Base-by-base conservation (phyloP, 2,329 filamentous ascomycete genomes). In the Sclerotinia sclerotiorum region DNA sequence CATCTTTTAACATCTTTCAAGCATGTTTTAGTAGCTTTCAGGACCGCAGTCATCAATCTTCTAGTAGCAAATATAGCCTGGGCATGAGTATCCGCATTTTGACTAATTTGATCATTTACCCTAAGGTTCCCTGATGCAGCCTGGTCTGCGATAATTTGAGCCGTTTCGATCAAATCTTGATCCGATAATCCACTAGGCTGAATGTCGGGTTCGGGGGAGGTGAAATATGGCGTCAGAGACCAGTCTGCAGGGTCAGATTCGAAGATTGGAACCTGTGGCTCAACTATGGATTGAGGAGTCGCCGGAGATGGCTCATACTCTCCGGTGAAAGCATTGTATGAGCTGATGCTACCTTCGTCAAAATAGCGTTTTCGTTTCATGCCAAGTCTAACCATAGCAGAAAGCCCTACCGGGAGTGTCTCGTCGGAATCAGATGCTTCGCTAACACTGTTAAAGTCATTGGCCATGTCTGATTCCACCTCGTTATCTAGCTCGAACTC, bases 101-200 rank as follows among this genome's bases (percentile, higher is more conserved):
- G 61, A n/a, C 62, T 48, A 27, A 62, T 49, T 56, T 70, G 44
- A 11, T 67, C 68, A 54, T 72, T 71, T 27, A 76, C 29, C 57
- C 79, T 78, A 35, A 79, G 70, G 1, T 79, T 81, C 5, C 87
- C 84, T 13, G 83, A 85, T 2, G 86, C 83, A 29, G 89, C 84
- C 75, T 93, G 90, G 69, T 91, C 88, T 2, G 88, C 88, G n/a
- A 92, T 79, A 49, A 92, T 85, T 73, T 92, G 90, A 0, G 88
- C 89, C 35, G 90, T 83, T 64, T 87, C 85, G 46, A 92, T 86
- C 69, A 86, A 82, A 52, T 90, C 88, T 3, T 87, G 84, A 67
- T 89, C 87, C 1, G 81, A 79, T 21, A 77, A 70, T 17, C 67
- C 71, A 63, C 65, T 75, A 15, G 71, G 71, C 46, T 74, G 71